Conservation (phyloP, 805 yeast species). For the Schwanniomyces pseudopolymorphus region DNA sequence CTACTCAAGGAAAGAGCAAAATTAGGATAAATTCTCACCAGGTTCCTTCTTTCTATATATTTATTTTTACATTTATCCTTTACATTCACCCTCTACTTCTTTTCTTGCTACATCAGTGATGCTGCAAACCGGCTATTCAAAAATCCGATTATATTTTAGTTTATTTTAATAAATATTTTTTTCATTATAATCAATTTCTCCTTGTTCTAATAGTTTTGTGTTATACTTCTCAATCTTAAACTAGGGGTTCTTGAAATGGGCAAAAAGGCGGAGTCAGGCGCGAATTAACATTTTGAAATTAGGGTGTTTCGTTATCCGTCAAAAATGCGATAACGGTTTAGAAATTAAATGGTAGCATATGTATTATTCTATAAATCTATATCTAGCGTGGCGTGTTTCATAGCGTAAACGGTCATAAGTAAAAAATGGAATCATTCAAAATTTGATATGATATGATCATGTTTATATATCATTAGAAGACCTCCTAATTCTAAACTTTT, state of each 20-base stretch:
- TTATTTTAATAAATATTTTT: neutral
- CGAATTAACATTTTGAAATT: neutral
- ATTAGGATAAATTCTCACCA: constrained; percentile 6
- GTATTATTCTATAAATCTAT: neutral
- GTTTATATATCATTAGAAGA: constrained; percentile 18
- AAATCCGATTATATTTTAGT: neutral
- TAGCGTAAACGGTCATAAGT: neutral
- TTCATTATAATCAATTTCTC: neutral
- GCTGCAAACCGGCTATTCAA: neutral
- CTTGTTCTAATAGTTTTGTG: too few relatives aligned
- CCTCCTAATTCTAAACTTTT: constrained; percentile 31
- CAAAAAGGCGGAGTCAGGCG: neutral
- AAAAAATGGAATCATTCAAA: neutral
- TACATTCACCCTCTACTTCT: too few relatives aligned
- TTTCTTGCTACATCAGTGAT: neutral
- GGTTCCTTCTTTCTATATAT: neutral
- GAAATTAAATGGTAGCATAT: neutral
- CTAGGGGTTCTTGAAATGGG: neutral
- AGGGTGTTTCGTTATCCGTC: neutral
- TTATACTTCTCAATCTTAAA: neutral
- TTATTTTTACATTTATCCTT: neutral
- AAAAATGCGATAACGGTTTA: neutral
- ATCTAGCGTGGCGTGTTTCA: neutral
- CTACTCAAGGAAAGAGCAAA: constrained; percentile 33
- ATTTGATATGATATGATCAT: neutral